Evolutionary conservation across 2,329 filamentous ascomycete genomes (phyloP).

Genomic region (Colletotrichum sp.): DNA sequence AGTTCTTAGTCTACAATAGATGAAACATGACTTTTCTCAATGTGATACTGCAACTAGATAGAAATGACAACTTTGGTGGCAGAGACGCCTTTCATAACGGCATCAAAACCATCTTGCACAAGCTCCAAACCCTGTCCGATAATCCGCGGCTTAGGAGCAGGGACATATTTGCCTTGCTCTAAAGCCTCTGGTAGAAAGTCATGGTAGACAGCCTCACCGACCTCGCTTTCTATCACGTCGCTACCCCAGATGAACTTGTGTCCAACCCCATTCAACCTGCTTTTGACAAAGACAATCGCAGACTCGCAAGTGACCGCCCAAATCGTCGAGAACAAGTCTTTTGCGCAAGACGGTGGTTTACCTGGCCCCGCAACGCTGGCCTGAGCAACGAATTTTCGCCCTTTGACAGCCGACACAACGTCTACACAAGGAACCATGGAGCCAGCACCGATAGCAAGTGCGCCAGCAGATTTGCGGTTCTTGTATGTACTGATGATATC

Average conservation of each 20-base stretch:
- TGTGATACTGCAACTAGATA: no score
- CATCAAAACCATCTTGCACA: slow-evolving; percentile 26
- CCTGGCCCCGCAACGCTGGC: not conserved
- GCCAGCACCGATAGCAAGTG: slow-evolving; percentile 8
- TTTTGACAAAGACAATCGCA: slow-evolving; percentile 6
- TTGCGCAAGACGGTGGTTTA: not conserved
- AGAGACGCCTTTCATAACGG: slow-evolving; percentile 26
- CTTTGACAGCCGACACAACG: not conserved
- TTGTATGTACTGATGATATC: slow-evolving; percentile 36
- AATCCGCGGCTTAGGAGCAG: slow-evolving; percentile 24
- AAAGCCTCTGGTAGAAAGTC: slow-evolving; percentile 29
- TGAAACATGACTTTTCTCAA: no score
- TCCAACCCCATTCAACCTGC: slow-evolving; percentile 33
- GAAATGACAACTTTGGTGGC: slow-evolving; percentile 28
- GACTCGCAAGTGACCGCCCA: not conserved
- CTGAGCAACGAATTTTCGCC: slow-evolving; percentile 5
- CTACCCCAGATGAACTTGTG: slow-evolving; percentile 35
- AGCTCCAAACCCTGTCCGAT: slow-evolving; percentile 28
- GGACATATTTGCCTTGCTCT: slow-evolving; percentile 23
- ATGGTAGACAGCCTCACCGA: slow-evolving; percentile 26
- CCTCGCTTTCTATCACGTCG: slow-evolving; percentile 22
- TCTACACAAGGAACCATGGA: not conserved
- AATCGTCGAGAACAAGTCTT: not conserved
- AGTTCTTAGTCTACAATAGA: no score
- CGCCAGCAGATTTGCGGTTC: slow-evolving; percentile 23